Conservation (phyloP, 202 grass and related monocot species). For the Panicum hallii region DNA sequence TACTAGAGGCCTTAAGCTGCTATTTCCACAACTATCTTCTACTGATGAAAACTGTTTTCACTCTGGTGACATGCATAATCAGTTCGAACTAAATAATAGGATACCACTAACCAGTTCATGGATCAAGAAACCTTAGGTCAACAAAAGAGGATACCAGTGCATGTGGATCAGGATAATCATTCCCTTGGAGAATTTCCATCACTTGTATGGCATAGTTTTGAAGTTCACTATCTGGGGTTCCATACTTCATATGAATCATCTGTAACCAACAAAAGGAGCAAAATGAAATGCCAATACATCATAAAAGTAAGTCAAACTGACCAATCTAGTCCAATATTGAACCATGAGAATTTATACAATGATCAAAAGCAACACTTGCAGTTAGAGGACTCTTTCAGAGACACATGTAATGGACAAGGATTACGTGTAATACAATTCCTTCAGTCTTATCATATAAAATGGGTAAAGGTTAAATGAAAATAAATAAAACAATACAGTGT, state of each 20-base stretch:
- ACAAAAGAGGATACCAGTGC: constrained; percentile 63
- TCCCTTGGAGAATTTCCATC: constrained; percentile 92
- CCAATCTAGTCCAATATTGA: constrained; percentile 5
- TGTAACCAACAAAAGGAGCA: constrained; percentile 39
- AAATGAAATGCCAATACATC: constrained; percentile 3
- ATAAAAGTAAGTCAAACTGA: constrained; percentile 13
- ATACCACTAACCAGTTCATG: neutral
- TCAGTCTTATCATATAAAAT: neutral
- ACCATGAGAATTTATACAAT: neutral
- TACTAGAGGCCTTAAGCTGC: constrained; percentile 2
- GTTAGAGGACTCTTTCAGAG: neutral
- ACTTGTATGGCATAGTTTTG: constrained; percentile 80
- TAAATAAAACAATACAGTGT: neutral
- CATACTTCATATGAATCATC: constrained; percentile 93
- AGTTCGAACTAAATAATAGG: neutral
- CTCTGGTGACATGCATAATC: constrained; percentile 1
- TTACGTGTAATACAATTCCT: neutral
- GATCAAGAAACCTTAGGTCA: constrained; percentile 19
- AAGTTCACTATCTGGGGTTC: constrained; percentile 73
- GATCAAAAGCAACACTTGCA: neutral
- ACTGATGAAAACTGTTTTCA: constrained; percentile 7
- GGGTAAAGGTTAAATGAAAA: neutral
- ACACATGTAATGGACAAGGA: constrained; percentile 13
- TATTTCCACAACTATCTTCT: neutral
- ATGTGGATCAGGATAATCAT: constrained; percentile 79